A percentile compares a stretch with the other conserved stretches of the same genome.
phyloP scores from a whole-genome alignment of 2,329 filamentous ascomycete species.

The Exophiala phaeomuriformis region DNA sequence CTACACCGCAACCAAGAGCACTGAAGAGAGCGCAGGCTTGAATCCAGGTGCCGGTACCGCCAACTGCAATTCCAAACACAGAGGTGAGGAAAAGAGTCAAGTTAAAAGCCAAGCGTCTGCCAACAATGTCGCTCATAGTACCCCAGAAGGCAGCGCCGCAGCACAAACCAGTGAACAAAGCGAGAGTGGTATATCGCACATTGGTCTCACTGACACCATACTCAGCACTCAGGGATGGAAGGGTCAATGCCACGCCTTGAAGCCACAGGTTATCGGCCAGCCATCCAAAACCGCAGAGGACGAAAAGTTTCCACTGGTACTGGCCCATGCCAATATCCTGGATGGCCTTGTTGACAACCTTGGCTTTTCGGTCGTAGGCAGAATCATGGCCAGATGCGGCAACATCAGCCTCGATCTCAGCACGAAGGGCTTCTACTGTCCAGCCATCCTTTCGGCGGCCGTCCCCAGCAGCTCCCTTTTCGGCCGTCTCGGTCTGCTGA shows the following conservation, averaged over 20 bases:
- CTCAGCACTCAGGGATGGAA: constrained; percentile 18
- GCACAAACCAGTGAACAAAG: constrained; percentile 66
- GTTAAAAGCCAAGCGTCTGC: constrained; percentile 71
- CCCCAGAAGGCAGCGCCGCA: constrained; percentile 70
- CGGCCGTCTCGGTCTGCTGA: neutral
- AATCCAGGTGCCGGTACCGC: constrained; percentile 53
- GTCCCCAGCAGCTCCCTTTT: constrained; percentile 29
- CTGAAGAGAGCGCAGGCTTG: constrained; percentile 13
- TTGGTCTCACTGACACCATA: constrained; percentile 48
- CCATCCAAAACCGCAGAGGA: constrained; percentile 43
- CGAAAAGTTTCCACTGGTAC: constrained; percentile 58
- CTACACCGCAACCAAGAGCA: neutral
- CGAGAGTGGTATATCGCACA: constrained; percentile 73
- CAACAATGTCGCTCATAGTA: constrained; percentile 69
- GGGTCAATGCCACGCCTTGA: constrained; percentile 17
- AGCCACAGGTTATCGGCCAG: constrained; percentile 55
- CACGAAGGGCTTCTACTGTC: constrained; percentile 62
- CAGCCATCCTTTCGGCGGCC: constrained; percentile 43
- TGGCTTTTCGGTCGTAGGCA: constrained; percentile 70
- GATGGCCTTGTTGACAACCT: constrained; percentile 73
- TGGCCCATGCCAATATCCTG: constrained; percentile 71
- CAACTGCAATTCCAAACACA: constrained; percentile 64
- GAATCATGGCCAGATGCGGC: constrained; percentile 54
- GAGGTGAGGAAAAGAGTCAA: constrained; percentile 66
- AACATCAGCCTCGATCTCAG: constrained; percentile 57